These are phyloP conservation scores for Rhizopogon rudus DNA, from an alignment of 768 basidiomycete genomes.

Conservation along the genomic window DNA sequence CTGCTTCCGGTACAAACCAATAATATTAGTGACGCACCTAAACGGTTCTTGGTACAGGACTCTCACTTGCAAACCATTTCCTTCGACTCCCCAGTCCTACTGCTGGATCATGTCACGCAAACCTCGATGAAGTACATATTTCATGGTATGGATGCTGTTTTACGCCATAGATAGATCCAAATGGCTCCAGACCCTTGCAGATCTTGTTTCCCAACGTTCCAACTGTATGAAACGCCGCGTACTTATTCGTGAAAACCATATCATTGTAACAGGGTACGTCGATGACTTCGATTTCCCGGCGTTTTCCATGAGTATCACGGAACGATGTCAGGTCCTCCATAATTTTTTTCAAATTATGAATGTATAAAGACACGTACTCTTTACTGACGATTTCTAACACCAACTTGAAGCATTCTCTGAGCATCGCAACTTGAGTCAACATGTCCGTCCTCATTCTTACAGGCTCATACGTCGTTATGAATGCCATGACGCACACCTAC, in stretches of 20 bases:
- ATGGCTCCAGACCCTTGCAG: constrained; percentile 68
- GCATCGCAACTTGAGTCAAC: not conserved
- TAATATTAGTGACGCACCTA: constrained; percentile 1
- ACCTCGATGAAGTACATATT: constrained; percentile 94
- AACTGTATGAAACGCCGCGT: constrained; percentile 98
- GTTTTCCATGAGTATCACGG: not conserved
- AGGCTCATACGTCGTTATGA: constrained; percentile 8
- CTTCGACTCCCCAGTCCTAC: constrained; percentile 43
- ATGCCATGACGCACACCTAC: constrained; percentile 8
- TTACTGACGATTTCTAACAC: too few species aligned
- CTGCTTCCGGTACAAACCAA: not conserved
- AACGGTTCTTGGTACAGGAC: constrained; percentile 11
- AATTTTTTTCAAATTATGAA: too few species aligned
- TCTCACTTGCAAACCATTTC: constrained; percentile 8
- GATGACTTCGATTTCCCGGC: not conserved
- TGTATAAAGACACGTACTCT: too few species aligned
- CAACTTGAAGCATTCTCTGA: not conserved
- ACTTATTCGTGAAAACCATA: constrained; percentile 77
- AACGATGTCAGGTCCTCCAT: too few species aligned
- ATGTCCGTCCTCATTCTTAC: constrained; percentile 1
- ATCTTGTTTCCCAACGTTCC: constrained; percentile 81
- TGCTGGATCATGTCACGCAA: constrained; percentile 73
- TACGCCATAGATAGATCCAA: constrained; percentile 4
- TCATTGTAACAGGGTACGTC: constrained; percentile 70
- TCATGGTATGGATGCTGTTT: constrained; percentile 63